These are phyloP conservation scores for Cyclotella distinguenda DNA, from an alignment of 108 stramenopile genomes.

Conservation along the genomic window DNA sequence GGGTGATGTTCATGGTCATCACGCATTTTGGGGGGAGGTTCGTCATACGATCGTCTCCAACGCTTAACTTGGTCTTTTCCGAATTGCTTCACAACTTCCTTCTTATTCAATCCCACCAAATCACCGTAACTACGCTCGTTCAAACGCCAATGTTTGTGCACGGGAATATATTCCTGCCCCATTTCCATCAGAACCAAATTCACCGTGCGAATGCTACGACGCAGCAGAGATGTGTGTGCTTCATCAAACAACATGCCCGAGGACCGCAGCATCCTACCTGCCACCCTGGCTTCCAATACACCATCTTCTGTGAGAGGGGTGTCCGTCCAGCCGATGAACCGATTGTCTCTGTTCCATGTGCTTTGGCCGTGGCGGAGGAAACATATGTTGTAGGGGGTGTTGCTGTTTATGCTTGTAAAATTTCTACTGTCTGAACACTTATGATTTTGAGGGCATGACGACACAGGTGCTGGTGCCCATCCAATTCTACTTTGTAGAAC, in stretches of 20 bases:
- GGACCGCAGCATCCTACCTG: conserved; percentile 78
- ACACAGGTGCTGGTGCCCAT: too few relatives aligned
- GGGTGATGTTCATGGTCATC: conserved; percentile 79
- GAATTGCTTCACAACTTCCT: conserved; percentile 82
- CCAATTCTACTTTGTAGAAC: too few relatives aligned
- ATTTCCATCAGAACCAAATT: conserved; percentile 86
- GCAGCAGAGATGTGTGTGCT: conserved; percentile 82
- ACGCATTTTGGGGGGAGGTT: conserved; percentile 85
- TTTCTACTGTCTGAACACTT: not conserved
- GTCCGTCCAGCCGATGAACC: conserved; percentile 94
- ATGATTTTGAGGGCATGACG: too few relatives aligned
- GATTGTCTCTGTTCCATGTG: conserved; percentile 92
- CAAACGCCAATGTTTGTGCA: conserved; percentile 85
- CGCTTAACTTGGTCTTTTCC: conserved; percentile 82
- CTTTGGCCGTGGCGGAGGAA: conserved; percentile 87
- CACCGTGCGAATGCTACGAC: conserved; percentile 80
- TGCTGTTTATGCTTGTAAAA: conserved; percentile 39
- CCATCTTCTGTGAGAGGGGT: conserved; percentile 93
- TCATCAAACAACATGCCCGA: conserved; percentile 79
- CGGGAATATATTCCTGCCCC: conserved; percentile 91
- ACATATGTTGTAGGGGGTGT: conserved; percentile 64
- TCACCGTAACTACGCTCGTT: conserved; percentile 92
- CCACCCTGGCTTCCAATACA: conserved; percentile 87
- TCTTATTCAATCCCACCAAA: conserved; percentile 91
- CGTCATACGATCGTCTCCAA: conserved; percentile 90